Percentiles rank a stretch among this genome's conserved stretches.
These are phyloP conservation scores for Fusarium sp. DNA, from an alignment of 2,329 filamentous ascomycete species.

Conservation along the genomic window DNA sequence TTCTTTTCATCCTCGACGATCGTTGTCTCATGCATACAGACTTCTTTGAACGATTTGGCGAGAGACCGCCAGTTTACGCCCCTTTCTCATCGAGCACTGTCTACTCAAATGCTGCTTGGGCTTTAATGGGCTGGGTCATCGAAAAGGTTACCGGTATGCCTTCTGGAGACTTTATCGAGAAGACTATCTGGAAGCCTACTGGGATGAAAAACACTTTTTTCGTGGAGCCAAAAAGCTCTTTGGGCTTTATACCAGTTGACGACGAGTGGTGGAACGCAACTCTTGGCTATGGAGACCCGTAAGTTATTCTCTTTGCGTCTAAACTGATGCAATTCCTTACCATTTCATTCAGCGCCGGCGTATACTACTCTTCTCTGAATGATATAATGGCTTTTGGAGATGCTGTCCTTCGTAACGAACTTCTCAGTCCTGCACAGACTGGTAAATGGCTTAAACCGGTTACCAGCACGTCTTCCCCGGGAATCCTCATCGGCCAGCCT, in stretches of 20 bases:
- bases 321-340: background rate
- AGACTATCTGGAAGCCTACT: slow-evolving; percentile 7
- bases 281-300: slow-evolving; percentile 20
- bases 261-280: slow-evolving; percentile 29
- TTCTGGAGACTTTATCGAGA: slow-evolving; percentile 18
- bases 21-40: background rate
- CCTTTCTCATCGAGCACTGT: slow-evolving; percentile 1
- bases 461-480: slow-evolving; percentile 5
- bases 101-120: slow-evolving; percentile 13
- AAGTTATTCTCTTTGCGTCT: background rate
- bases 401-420: background rate
- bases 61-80: slow-evolving; percentile 14
- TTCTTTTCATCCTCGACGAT: fast-evolving
- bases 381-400: slow-evolving; percentile 20
- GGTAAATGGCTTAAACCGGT: slow-evolving; percentile 27
- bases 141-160: slow-evolving; percentile 21
- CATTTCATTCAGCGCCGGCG: background rate
- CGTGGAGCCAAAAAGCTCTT: background rate
- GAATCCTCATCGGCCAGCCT: background rate
- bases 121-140: slow-evolving; percentile 11
- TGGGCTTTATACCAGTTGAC: slow-evolving; percentile 7
- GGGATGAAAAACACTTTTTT: slow-evolving; percentile 12
- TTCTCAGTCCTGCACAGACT: background rate
- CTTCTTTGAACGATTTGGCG: slow-evolving; percentile 16
- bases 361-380: slow-evolving; percentile 15